These are phyloP conservation scores for Melampsora larici-populina DNA, from an alignment of 1,284 basidiomycete genomes.

Conservation along the genomic window DNA sequence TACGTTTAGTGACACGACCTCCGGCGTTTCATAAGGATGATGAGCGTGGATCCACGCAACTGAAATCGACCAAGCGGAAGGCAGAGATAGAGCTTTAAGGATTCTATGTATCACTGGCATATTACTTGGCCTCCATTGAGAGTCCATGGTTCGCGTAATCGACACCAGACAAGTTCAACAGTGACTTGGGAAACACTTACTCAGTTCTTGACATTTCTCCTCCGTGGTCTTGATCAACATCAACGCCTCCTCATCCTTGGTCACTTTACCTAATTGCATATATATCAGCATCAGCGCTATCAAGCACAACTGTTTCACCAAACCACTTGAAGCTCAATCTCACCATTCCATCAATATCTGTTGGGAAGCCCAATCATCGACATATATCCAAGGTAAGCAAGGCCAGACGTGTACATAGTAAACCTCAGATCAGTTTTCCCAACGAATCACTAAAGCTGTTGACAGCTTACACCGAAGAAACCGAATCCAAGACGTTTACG, in stretches of 20 bases:
- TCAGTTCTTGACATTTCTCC: background rate
- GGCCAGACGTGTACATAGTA: no score
- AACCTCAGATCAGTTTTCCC: no score
- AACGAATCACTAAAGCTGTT: no score
- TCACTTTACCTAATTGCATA: background rate
- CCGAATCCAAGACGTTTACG: background rate
- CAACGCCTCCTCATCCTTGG: background rate
- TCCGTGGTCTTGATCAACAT: conserved; percentile 10
- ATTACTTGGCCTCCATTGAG: no score
- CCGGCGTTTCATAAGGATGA: conserved; percentile 9
- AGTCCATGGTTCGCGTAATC: no score
- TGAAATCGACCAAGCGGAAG: background rate
- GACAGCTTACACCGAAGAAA: conserved; percentile 1
- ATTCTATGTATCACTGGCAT: no score
- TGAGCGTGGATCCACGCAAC: background rate
- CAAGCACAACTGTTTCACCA: background rate
- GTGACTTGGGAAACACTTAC: background rate
- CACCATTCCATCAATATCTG: conserved; percentile 3
- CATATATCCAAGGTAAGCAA: no score
- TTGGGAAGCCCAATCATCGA: background rate
- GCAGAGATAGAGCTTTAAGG: no score
- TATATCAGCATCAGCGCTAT: background rate
- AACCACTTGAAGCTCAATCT: background rate
- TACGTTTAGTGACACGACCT: background rate
- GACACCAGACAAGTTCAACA: no score